These are phyloP conservation scores for Vanrija pseudolonga DNA, from an alignment of 1,284 basidiomycete genomes.

Conservation along the genomic window DNA sequence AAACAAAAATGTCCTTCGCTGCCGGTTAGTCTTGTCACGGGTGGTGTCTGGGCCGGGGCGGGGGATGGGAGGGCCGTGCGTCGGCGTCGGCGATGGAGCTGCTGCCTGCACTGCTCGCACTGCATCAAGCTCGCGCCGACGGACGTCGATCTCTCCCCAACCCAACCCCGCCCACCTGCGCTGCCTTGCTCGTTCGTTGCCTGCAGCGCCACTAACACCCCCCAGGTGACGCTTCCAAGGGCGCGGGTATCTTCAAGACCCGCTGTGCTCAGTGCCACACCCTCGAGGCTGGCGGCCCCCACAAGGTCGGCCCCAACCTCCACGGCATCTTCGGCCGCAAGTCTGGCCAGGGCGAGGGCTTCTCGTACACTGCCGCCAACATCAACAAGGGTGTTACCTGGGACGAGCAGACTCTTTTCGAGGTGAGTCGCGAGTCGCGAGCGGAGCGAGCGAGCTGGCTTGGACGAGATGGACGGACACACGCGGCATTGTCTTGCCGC, in stretches of 20 bases:
- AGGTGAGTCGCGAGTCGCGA: conserved; percentile 21
- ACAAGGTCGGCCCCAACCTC: conserved; percentile 84
- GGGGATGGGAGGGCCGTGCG: background rate
- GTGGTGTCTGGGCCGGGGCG: too few species aligned
- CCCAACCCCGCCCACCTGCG: too few species aligned
- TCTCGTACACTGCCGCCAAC: conserved; percentile 93
- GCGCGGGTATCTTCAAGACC: conserved; percentile 72
- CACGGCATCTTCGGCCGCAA: conserved; percentile 85
- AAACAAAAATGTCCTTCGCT: conserved; percentile 17
- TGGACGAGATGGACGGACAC: too few species aligned
- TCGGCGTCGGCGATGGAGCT: background rate
- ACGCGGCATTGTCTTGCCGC: too few species aligned
- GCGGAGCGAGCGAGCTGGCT: too few species aligned
- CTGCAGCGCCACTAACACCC: conserved; percentile 1
- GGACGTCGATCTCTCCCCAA: too few species aligned
- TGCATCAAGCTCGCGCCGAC: background rate
- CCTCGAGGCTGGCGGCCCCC: conserved; percentile 66
- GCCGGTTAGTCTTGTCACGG: conserved; percentile 9
- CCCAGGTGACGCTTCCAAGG: conserved; percentile 79
- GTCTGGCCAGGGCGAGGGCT: conserved; percentile 81
- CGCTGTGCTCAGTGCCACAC: conserved; percentile 99
- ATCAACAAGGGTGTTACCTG: conserved; percentile 90
- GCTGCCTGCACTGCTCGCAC: background rate
- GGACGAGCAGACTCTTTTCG: conserved; percentile 48
- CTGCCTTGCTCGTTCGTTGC: too few species aligned